Base-by-base conservation (phyloP, 768 basidiomycete species). In the Infundibulicybe gibba region DNA sequence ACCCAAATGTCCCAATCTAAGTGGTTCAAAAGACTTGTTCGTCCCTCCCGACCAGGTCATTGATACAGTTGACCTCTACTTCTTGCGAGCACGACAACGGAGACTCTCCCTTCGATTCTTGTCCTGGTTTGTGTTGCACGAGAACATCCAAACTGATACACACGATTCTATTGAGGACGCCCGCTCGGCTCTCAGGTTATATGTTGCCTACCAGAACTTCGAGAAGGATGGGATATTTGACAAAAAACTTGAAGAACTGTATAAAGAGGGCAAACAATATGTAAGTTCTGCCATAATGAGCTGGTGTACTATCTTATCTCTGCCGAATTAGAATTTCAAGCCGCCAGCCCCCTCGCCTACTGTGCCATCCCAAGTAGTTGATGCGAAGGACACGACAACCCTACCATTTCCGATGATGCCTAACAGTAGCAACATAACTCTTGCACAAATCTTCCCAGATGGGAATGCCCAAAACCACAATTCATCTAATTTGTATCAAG, bases 91-190 rank as follows among this genome's bases (percentile, higher is more conserved):
- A 19, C 82, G 93, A 17, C 89, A 94, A 55, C 83, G 95, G 14
- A 85, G 94, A 48, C 74, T 98, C 32, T 95, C 94, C 0, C 73
- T 99, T 16, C 83, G 92, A 6, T 99, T 97, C 68, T 75, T 98
- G 19, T 83, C 94, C 0, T 99, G 94, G 92, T 93, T 86, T 62
- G 77, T 98, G n/a, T 73, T 98, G 9, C 78, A 87, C 40, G 84
- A 93, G 60, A 83, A 89, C 56, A 98, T 99, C 48, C 95, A 98
- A 64, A 88, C 80, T 2, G 92, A 93, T 16, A 90, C 83, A 11
- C 95, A 99, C 62, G 97, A 98, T 64, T 97, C 94, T n/a, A 95
- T 99, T 54, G 97, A 99, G 63, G 95, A 98, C 58, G 92, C 94
- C 0, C 77, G 81, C 6, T 90, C 88, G 5, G 94, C 95, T 1